Evolutionary conservation across 2,329 filamentous ascomycete species (phyloP).

Genomic region (Venturia oleaginea): DNA sequence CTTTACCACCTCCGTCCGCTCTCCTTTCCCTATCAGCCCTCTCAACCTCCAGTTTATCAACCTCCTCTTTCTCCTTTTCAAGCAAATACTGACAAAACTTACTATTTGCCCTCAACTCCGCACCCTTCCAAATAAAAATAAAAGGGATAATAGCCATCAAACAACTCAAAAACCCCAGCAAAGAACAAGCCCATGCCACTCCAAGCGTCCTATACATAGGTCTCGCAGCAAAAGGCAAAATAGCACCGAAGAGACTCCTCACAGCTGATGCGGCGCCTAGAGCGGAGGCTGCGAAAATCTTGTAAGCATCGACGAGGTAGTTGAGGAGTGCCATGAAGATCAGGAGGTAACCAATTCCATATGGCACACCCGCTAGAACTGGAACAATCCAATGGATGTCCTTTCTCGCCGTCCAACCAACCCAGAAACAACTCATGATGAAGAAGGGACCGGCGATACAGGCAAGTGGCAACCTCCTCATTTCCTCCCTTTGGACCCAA

Average conservation of each 20-base stretch:
- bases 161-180: slow-evolving; percentile 42
- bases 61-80: slow-evolving; percentile 26
- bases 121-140: slow-evolving; percentile 47
- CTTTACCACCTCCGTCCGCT: neutral
- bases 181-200: slow-evolving; percentile 54
- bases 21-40: neutral
- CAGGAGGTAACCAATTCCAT: slow-evolving; percentile 38
- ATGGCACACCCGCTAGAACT: slow-evolving; percentile 31
- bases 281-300: slow-evolving; percentile 64
- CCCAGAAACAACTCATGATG: slow-evolving; percentile 34
- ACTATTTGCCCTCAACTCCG: slow-evolving; percentile 45
- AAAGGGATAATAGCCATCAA: slow-evolving; percentile 49
- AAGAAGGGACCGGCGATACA: slow-evolving; percentile 58
- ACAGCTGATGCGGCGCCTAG: slow-evolving; percentile 78
- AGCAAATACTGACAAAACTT: slow-evolving; percentile 54
- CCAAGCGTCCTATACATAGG: slow-evolving; percentile 58
- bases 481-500: slow-evolving; percentile 57
- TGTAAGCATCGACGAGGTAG: slow-evolving; percentile 59
- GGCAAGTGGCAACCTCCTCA: slow-evolving; percentile 61
- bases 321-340: slow-evolving; percentile 49
- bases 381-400: slow-evolving; percentile 37
- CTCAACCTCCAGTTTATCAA: slow-evolving; percentile 11
- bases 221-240: slow-evolving; percentile 37
- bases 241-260: slow-evolving; percentile 66
- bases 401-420: slow-evolving; percentile 32